Evolutionary conservation across 2,329 filamentous ascomycete species (phyloP).

Genomic region (Diaporthe ampelina): DNA sequence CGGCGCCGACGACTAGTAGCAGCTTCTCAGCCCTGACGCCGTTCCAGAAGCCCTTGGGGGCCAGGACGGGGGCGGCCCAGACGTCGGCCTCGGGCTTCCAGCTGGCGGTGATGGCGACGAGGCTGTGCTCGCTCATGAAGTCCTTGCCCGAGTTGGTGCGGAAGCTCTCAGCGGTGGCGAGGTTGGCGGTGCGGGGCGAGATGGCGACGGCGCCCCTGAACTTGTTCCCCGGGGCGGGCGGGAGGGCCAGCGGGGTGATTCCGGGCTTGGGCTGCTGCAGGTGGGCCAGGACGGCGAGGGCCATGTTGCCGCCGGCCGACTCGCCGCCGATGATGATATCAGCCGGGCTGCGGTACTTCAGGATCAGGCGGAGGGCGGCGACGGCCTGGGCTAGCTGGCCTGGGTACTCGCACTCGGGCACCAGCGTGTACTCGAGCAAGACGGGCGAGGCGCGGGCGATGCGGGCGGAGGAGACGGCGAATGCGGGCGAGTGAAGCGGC

Average conservation of each 20-base stretch:
- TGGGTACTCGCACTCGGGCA: slow-evolving; percentile 44
- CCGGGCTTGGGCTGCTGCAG: slow-evolving; percentile 42
- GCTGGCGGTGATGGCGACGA: slow-evolving; percentile 37
- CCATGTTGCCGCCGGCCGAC: slow-evolving; percentile 45
- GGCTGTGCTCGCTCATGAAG: slow-evolving; percentile 39
- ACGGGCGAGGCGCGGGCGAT: slow-evolving; percentile 39
- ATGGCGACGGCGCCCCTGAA: slow-evolving; percentile 43
- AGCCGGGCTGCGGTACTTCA: slow-evolving; percentile 34
- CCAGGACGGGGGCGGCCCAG: slow-evolving; percentile 43
- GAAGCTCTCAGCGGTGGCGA: slow-evolving; percentile 41
- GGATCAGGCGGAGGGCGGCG: slow-evolving; percentile 43
- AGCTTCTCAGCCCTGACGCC: slow-evolving; percentile 38
- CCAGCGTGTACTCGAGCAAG: slow-evolving; percentile 45
- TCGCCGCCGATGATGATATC: slow-evolving; percentile 45
- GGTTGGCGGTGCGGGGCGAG: slow-evolving; percentile 44
- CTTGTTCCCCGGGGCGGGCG: background rate
- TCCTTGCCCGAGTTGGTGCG: slow-evolving; percentile 43
- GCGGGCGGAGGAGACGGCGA: slow-evolving; percentile 35
- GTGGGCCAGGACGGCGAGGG: slow-evolving; percentile 44
- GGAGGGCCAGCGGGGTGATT: slow-evolving; percentile 38
- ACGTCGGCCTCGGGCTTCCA: slow-evolving; percentile 42
- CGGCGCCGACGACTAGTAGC: slow-evolving; percentile 40
- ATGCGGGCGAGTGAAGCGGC: slow-evolving; percentile 33
- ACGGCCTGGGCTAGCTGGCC: slow-evolving; percentile 44
- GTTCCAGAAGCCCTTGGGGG: slow-evolving; percentile 39